A percentile compares a stretch with the other conserved stretches of the same genome.
Evolutionary conservation across 805 yeast genomes (phyloP).

Genomic region (Saccharomyces jurei): DNA sequence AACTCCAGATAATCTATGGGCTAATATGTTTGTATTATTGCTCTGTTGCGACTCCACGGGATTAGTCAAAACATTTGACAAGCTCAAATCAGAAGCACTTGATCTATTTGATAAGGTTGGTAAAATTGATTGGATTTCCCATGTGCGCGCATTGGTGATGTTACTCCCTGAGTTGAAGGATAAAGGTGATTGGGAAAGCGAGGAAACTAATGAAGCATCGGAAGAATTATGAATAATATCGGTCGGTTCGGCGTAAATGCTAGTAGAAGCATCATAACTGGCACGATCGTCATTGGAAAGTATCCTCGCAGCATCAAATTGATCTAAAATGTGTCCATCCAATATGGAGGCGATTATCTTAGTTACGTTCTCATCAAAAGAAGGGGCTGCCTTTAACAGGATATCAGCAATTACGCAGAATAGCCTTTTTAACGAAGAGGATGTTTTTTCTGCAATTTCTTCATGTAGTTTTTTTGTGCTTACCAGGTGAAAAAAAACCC

Average conservation of each 20-base stretch:
- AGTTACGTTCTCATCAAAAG: constrained; percentile 14
- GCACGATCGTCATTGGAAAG: constrained; percentile 11
- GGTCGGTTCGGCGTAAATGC: background rate
- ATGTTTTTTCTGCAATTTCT: constrained; percentile 8
- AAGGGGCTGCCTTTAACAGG: constrained; percentile 14
- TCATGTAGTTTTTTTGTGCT: constrained; percentile 14
- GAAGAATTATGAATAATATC: background rate
- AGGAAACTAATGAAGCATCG: background rate
- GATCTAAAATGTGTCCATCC: constrained; percentile 9
- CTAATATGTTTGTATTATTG: background rate
- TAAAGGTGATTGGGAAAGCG: background rate
- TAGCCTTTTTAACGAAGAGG: constrained; percentile 24
- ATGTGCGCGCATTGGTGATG: background rate
- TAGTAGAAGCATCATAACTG: background rate
- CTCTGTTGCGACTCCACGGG: constrained; percentile 5
- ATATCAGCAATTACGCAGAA: constrained; percentile 13
- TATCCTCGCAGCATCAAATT: constrained; percentile 6
- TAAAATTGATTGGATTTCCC: constrained; percentile 6
- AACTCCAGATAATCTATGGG: background rate
- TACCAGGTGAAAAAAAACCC: constrained; percentile 19
- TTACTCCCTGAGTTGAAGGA: background rate
- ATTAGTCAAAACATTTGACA: constrained; percentile 12
- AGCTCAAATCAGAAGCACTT: constrained; percentile 16
- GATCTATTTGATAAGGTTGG: constrained; percentile 7
- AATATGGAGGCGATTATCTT: constrained; percentile 15